phyloP scores from a whole-genome alignment of 495 filamentous ascomycete genomes.

The Aspergillus nidulans region DNA sequence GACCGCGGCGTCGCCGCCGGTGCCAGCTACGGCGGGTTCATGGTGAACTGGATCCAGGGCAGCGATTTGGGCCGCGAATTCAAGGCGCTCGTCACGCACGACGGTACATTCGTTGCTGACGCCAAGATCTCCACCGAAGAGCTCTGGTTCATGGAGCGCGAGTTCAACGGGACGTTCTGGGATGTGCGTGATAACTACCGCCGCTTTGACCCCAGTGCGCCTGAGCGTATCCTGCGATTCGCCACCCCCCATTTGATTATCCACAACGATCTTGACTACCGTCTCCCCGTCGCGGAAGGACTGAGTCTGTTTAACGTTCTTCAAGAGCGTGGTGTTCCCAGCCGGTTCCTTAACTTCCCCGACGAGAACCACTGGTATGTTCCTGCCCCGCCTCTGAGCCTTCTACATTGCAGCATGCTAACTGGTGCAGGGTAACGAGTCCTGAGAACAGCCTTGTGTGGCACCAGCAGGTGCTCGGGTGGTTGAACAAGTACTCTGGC shows the following conservation, averaged over 20 bases:
- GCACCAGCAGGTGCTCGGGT: constrained; percentile 46
- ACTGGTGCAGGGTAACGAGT: constrained; percentile 26
- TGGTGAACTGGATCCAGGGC: constrained; percentile 57
- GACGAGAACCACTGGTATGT: constrained; percentile 49
- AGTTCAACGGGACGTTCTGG: constrained; percentile 45
- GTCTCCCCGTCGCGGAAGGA: constrained; percentile 40
- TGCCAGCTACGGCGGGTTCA: constrained; percentile 50
- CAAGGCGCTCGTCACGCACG: constrained; percentile 48
- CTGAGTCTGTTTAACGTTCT: constrained; percentile 45
- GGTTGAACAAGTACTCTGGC: constrained; percentile 43
- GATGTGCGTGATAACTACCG: constrained; percentile 39
- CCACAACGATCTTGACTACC: constrained; percentile 43
- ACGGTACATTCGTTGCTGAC: constrained; percentile 43
- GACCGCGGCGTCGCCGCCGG: constrained; percentile 45
- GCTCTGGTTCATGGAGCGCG: constrained; percentile 41
- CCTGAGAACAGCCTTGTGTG: constrained; percentile 45
- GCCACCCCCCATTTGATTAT: constrained; percentile 44
- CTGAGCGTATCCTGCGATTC: constrained; percentile 34
- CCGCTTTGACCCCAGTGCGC: constrained; percentile 38
- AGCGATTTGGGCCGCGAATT: constrained; percentile 48
- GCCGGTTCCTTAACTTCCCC: constrained; percentile 51
- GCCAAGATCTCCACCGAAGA: constrained; percentile 46
- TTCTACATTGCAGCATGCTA: neutral
- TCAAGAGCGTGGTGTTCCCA: constrained; percentile 51
- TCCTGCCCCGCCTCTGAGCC: neutral